These are phyloP conservation scores for Auriscalpium vulgare DNA, from an alignment of 768 basidiomycete species.

Conservation along the genomic window DNA sequence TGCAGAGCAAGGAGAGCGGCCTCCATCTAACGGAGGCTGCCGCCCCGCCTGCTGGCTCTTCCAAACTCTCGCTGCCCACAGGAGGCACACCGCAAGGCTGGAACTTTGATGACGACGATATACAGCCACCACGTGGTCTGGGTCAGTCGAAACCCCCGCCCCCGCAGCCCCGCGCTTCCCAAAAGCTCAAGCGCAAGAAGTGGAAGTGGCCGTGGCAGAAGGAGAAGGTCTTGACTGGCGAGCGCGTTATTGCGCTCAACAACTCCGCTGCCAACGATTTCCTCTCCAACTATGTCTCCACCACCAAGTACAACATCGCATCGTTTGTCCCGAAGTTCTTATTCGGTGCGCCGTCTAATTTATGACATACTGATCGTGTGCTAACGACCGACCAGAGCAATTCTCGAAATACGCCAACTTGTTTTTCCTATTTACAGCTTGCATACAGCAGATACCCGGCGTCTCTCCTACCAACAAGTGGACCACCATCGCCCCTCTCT, in stretches of 20 bases:
- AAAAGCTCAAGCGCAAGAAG: conserved; percentile 25
- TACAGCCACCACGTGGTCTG: conserved; percentile 24
- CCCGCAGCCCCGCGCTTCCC: background rate
- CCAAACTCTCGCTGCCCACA: conserved; percentile 36
- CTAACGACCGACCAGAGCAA: conserved; percentile 56
- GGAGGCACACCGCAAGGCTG: conserved; percentile 56
- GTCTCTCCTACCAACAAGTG: conserved; percentile 94
- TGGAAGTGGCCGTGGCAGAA: conserved; percentile 88
- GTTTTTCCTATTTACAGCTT: conserved; percentile 97
- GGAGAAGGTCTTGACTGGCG: conserved; percentile 54
- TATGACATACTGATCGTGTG: background rate
- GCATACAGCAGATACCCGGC: conserved; percentile 95
- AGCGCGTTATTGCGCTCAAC: conserved; percentile 79
- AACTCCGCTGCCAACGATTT: conserved; percentile 64
- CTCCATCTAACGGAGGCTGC: conserved; percentile 52
- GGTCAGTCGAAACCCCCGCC: background rate
- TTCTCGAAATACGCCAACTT: conserved; percentile 98
- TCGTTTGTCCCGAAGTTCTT: conserved; percentile 93
- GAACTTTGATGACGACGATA: conserved; percentile 65
- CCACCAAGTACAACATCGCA: conserved; percentile 87
- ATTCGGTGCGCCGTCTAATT: conserved; percentile 47
- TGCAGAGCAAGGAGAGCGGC: conserved; percentile 39
- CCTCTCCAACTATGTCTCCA: conserved; percentile 79
- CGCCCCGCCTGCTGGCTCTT: conserved; percentile 52
- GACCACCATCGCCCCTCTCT: conserved; percentile 90